Percentiles rank a stretch among this genome's conserved stretches.
Evolutionary conservation across 2,329 filamentous ascomycete species (phyloP).

Genomic region (Elsinoe australis): DNA sequence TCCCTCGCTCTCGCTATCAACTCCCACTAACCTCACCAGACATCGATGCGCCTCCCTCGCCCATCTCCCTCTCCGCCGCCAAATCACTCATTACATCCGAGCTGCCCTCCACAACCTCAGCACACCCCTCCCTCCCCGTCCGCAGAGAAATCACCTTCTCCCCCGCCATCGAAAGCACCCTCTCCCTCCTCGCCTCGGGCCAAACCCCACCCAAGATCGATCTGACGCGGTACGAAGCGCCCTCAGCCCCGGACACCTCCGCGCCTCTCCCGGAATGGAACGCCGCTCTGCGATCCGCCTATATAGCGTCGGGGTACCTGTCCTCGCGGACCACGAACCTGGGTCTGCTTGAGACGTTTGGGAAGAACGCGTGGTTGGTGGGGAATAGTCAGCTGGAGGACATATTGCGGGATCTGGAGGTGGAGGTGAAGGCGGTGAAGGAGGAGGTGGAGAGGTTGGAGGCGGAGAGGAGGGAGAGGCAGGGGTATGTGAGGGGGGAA

Average conservation of each 20-base stretch:
- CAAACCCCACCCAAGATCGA: conserved; percentile 54
- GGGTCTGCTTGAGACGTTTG: conserved; percentile 66
- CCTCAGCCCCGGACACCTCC: conserved; percentile 48
- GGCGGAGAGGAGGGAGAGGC: conserved; percentile 57
- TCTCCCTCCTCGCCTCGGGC: conserved; percentile 57
- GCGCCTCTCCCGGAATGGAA: conserved; percentile 34
- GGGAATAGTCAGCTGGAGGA: conserved; percentile 74
- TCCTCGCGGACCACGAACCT: conserved; percentile 53
- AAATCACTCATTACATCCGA: conserved; percentile 63
- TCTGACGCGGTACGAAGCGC: conserved; percentile 72
- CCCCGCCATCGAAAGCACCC: conserved; percentile 58
- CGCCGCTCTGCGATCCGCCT: conserved; percentile 47
- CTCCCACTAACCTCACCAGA: conserved; percentile 47
- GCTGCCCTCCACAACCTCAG: conserved; percentile 42
- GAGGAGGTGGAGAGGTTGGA: conserved; percentile 67
- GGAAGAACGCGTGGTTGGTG: conserved; percentile 87
- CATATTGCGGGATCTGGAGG: conserved; percentile 61
- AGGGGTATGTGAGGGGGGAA: conserved; percentile 66
- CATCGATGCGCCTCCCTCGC: conserved; percentile 67
- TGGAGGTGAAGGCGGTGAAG: conserved; percentile 61
- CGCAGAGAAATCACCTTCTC: conserved; percentile 57
- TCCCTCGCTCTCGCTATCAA: conserved; percentile 15
- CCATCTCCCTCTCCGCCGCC: conserved; percentile 56
- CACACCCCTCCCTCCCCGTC: conserved; percentile 53
- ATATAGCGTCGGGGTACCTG: conserved; percentile 53